Conservation (phyloP, 2,329 filamentous ascomycete species). For the Coleophoma crateriformis region DNA sequence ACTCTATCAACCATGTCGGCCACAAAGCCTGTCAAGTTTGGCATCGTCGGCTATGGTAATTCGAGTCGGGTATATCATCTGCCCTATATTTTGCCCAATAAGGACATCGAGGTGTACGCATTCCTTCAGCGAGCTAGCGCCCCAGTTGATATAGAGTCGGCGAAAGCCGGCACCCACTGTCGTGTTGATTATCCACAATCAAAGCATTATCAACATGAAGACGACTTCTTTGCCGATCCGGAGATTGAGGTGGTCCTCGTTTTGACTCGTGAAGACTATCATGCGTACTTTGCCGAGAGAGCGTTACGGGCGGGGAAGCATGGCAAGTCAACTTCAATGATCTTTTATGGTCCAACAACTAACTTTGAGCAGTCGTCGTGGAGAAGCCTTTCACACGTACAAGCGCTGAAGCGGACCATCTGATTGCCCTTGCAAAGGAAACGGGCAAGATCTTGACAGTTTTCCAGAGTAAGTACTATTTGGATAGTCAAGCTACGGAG, state of each 20-base stretch:
- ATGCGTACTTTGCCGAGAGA: slow-evolving; percentile 26
- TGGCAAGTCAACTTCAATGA: slow-evolving; percentile 20
- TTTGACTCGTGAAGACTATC: slow-evolving; percentile 26
- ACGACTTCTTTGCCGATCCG: slow-evolving; percentile 28
- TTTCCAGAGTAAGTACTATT: slow-evolving; percentile 27
- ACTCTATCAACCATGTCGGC: slow-evolving; percentile 1
- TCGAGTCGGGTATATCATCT: slow-evolving; percentile 43
- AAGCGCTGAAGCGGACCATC: slow-evolving; percentile 25
- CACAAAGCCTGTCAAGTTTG: slow-evolving; percentile 34
- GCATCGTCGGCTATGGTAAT: slow-evolving; percentile 44
- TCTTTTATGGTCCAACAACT: neutral
- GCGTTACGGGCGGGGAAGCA: slow-evolving; percentile 29
- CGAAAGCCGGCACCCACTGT: slow-evolving; percentile 31
- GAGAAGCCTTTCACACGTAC: slow-evolving; percentile 32
- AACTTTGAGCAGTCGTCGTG: slow-evolving; percentile 26
- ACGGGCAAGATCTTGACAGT: slow-evolving; percentile 27
- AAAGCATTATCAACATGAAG: slow-evolving; percentile 26
- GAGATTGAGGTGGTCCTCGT: slow-evolving; percentile 29
- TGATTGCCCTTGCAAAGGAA: slow-evolving; percentile 26
- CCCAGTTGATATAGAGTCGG: slow-evolving; percentile 18
- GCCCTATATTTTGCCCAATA: slow-evolving; percentile 41
- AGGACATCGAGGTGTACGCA: slow-evolving; percentile 38
- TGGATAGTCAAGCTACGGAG: neutral
- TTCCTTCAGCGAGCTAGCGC: slow-evolving; percentile 41
- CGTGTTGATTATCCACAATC: slow-evolving; percentile 39